Base-by-base conservation (phyloP, 306 rosid genomes). In the Lagenaria siceraria region DNA sequence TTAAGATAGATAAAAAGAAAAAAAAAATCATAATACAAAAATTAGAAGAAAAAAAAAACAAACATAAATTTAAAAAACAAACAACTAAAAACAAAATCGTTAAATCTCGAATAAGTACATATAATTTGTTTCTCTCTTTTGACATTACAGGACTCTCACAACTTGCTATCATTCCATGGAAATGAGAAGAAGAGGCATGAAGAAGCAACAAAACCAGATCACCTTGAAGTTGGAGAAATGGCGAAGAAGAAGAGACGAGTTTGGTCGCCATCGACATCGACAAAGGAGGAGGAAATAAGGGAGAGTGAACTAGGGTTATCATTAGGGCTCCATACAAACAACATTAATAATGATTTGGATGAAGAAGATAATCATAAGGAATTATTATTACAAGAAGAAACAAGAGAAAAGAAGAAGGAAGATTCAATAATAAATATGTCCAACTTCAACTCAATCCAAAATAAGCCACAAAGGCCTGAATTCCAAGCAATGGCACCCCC, bases 301-400 rank as follows among this genome's bases (percentile, higher is more conserved):
- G 86, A 86, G 65, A 82, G 82, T 53, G 82, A 85, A 73, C 80
- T 92, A 86, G 97, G 97, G 38, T 84, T 92, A 78, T 90, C 97
- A 19, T 82, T 95, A 19, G 86, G 92, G 82, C 84, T 90, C n/a
- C 46, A 86, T 29, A 82, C 89, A 14, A 48, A 71, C 22, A 71
- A 13, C 55, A 49, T 1, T 11, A 59, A 8, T 12, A 11, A 22
- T 68, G 74, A 70, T 70, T 24, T 43, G 31, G 56, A 79, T 36
- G 75, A 82, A 35, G 86, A 80, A 24, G 85, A 81, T 66, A 74
- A 22, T 22, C 76, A 78, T 25, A 81, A 52, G 61, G 78, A 79
- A 9, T 4, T 12, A 29, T 58, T 77, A 63, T 5, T 49, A 51
- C 8, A 51, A 51, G 74, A 79, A 22, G 70, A 63, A 33, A 33